Base-by-base conservation (phyloP, 306 rosid genomes). In the Ormosia semicastrata region DNA sequence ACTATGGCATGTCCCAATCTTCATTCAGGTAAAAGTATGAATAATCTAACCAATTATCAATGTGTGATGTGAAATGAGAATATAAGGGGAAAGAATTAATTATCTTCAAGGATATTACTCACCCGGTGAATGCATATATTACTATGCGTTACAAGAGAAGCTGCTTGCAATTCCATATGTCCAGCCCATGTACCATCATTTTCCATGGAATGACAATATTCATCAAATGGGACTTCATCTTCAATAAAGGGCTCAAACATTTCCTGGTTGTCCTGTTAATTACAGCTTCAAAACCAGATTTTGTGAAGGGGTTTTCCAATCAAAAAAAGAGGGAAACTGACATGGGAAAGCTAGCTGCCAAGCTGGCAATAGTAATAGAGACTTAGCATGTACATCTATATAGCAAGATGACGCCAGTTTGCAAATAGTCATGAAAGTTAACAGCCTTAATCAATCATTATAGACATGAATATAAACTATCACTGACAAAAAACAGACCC, bases 101-200 rank as follows among this genome's bases (percentile, higher is more conserved):
- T 39, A 76, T 80, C 46, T 72, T 47, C 52, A 47, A 40, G 2
- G 57, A 63, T 34, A 79, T 37, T 66, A 62, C 89, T 82, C 62
- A 93, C 97, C 87, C 84, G 81, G 79, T 91, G 97, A 86, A 93
- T 93, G 90, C 97, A 93, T 80, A 93, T 83, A 54, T 93, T 91
- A 90, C 85, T 71, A 56, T 77, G 92, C 13, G 89, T 86, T 77
- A 90, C 96, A 83, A 93, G 96, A 84, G 97, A 93, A 84, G 96
- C 97, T 71, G 97, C 94, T 85, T 93, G 97, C 88, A 93, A 76
- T 90, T 93, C 97, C 90, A 93, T 89, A 76, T 93, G 88, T 67
- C 97, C 97, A 57, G 97, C 96, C 97, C 97, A 93, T 33, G 96
- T 93, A 63, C 96, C 94, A 68, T 93, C 96, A 50, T 90, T 87